Evolutionary conservation across 495 filamentous ascomycete species (phyloP).

Genomic region (Hypoxylon subgilvum): DNA sequence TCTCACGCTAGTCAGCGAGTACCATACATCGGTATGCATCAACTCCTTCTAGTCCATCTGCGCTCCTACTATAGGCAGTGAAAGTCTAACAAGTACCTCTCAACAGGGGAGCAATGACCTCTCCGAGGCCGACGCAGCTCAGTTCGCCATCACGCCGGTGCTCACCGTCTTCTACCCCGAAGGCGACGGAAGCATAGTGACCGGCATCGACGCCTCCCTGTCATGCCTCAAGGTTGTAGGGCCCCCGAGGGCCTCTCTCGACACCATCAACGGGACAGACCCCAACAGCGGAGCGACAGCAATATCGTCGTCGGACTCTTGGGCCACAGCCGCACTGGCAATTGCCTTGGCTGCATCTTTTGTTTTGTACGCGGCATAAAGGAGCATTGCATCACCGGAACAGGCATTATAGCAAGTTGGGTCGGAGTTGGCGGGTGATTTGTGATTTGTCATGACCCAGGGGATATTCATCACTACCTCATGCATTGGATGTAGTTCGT

Average conservation of each 20-base stretch:
- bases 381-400: too few relatives aligned
- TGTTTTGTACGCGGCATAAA: background rate
- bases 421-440: background rate
- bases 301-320: constrained; percentile 1
- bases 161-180: constrained; percentile 33
- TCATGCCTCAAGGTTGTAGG: constrained; percentile 32
- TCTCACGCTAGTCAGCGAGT: constrained; percentile 26
- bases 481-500: too few relatives aligned
- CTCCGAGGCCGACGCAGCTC: constrained; percentile 7
- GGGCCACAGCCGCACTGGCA: background rate
- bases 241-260: constrained; percentile 26
- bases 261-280: constrained; percentile 14
- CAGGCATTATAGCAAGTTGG: too few relatives aligned
- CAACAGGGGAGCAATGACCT: constrained; percentile 9
- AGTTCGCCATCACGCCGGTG: constrained; percentile 29
- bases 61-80: too few relatives aligned
- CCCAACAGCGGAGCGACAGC: constrained; percentile 7
- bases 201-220: constrained; percentile 23
- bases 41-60: background rate
- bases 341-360: background rate
- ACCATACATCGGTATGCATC: constrained; percentile 6
- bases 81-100: background rate
- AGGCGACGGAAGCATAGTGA: constrained; percentile 10
- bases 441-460: too few relatives aligned
- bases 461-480: too few relatives aligned